These are phyloP conservation scores for Lachancea waltii DNA, from an alignment of 805 yeast species.

Conservation along the genomic window DNA sequence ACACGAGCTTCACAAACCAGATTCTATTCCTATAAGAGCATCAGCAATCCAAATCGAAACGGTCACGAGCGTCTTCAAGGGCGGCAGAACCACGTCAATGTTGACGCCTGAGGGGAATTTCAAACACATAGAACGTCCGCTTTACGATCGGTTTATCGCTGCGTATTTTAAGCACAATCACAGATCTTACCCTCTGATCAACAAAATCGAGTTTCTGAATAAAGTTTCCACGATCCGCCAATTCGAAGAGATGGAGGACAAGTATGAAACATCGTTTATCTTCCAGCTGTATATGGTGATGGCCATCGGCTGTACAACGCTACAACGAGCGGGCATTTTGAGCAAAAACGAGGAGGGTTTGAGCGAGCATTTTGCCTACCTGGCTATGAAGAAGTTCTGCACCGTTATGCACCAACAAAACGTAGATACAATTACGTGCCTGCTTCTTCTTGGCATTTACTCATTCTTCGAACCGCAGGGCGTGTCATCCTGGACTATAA, in stretches of 20 bases:
- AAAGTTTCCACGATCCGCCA: conserved; percentile 28
- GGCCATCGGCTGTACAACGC: conserved; percentile 49
- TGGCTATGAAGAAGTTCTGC: conserved; percentile 38
- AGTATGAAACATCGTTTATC: conserved; percentile 24
- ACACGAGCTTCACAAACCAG: conserved; percentile 14
- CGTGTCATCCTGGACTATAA: conserved; percentile 46
- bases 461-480: conserved; percentile 47
- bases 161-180: conserved; percentile 43
- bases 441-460: conserved; percentile 42
- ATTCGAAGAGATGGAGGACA: conserved; percentile 28
- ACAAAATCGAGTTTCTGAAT: conserved; percentile 34
- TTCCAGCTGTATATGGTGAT: conserved; percentile 48
- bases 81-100: conserved; percentile 27
- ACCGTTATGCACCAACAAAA: conserved; percentile 36
- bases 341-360: conserved; percentile 33
- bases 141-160: conserved; percentile 35
- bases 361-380: conserved; percentile 36
- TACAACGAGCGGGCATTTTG: conserved; percentile 37
- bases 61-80: conserved; percentile 26
- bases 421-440: conserved; percentile 36
- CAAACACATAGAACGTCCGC: conserved; percentile 28
- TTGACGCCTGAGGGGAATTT: conserved; percentile 22
- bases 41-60: conserved; percentile 30
- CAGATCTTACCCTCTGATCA: conserved; percentile 39
- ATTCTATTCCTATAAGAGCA: conserved; percentile 27